Evolutionary conservation across 1,284 basidiomycete genomes (phyloP).

Genomic region (Bjerkandera adusta): DNA sequence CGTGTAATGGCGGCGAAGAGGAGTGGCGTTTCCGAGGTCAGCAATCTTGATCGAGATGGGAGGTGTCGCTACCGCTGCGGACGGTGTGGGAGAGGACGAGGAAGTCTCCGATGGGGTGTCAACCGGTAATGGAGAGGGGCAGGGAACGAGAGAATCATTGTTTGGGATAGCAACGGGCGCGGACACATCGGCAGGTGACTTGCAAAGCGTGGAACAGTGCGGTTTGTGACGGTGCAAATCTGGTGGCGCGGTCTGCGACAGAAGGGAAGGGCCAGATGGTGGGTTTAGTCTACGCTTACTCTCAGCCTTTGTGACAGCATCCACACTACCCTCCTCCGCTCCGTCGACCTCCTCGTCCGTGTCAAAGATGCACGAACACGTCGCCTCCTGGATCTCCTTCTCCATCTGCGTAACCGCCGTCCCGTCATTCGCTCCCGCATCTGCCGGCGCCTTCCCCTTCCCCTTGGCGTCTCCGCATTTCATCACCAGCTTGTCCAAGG

Average conservation of each 20-base stretch:
- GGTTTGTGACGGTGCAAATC: conserved; percentile 30
- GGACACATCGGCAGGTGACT: conserved; percentile 3
- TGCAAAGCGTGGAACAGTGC: conserved; percentile 25
- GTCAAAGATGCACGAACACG: conserved; percentile 14
- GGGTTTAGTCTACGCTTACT: conserved; percentile 16
- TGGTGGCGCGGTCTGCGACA: conserved; percentile 62
- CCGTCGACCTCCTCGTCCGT: not conserved
- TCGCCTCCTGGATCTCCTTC: conserved; percentile 11
- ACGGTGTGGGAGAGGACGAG: conserved; percentile 19
- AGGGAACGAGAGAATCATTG: conserved; percentile 21
- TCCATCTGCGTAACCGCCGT: conserved; percentile 3
- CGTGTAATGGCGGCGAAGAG: conserved; percentile 80
- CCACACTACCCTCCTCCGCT: conserved; percentile 10
- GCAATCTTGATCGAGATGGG: conserved; percentile 89
- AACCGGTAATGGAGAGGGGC: conserved; percentile 12
- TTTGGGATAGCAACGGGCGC: conserved; percentile 1
- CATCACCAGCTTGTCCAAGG: conserved; percentile 24
- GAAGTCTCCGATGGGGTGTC: conserved; percentile 19
- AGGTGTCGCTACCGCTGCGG: conserved; percentile 4
- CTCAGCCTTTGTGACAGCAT: too few species aligned
- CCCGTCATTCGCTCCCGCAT: not conserved
- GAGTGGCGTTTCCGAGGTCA: conserved; percentile 86
- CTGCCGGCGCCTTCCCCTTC: conserved; percentile 2
- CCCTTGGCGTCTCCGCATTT: conserved; percentile 11
- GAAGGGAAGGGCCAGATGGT: conserved; percentile 50